These are phyloP conservation scores for Ettlia oleoabundans DNA, from an alignment of 139 green algal species.

Conservation along the genomic window DNA sequence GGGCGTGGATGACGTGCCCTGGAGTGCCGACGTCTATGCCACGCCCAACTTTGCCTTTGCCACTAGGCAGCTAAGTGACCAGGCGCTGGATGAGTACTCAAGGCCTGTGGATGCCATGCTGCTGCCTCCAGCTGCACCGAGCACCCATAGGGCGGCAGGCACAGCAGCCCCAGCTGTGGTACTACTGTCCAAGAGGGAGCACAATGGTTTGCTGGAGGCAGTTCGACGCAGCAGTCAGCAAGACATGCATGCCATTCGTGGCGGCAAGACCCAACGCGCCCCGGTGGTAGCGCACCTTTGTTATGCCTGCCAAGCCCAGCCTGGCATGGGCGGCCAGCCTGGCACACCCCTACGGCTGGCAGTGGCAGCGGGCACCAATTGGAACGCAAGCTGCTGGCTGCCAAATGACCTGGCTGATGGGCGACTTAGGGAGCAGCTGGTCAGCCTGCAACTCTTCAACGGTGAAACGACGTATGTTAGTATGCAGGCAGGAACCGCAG, in stretches of 20 bases:
- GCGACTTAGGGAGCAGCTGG: slow-evolving; percentile 2
- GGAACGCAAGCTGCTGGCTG: background rate
- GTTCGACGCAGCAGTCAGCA: background rate
- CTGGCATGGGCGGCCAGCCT: background rate
- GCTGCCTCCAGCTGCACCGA: slow-evolving; percentile 35
- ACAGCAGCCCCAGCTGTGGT: slow-evolving; percentile 19
- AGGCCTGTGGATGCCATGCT: slow-evolving; percentile 48
- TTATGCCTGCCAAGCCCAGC: slow-evolving; percentile 28
- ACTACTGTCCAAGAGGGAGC: slow-evolving; percentile 65
- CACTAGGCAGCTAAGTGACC: background rate
- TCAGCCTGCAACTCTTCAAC: slow-evolving; percentile 49
- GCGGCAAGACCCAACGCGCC: background rate
- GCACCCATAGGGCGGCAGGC: background rate
- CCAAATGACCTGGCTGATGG: background rate
- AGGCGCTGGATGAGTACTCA: slow-evolving; percentile 42
- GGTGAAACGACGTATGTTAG: slow-evolving; percentile 42
- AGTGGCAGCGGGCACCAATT: background rate
- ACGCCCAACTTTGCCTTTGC: slow-evolving; percentile 50
- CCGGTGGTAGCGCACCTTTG: slow-evolving; percentile 1
- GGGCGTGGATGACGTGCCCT: slow-evolving; percentile 8
- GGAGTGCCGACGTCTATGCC: slow-evolving; percentile 24
- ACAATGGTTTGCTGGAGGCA: slow-evolving; percentile 48
- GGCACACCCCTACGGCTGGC: background rate
- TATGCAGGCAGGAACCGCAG: background rate
- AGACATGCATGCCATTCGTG: background rate